phyloP scores from a whole-genome alignment of 495 filamentous ascomycete species.

The Letharia columbiana region DNA sequence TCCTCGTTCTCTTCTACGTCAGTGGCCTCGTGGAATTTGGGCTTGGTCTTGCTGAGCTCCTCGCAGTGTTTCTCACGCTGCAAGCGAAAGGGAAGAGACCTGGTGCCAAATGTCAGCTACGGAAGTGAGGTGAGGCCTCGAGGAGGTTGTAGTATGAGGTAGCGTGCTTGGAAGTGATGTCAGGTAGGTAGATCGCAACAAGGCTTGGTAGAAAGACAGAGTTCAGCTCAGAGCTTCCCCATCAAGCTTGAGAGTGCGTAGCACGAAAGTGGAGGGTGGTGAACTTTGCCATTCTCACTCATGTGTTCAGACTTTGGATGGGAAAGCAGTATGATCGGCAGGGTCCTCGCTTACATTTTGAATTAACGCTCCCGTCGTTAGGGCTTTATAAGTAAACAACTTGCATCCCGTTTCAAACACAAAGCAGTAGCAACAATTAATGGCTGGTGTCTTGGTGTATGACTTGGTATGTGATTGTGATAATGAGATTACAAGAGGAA shows the following conservation, averaged over 20 bases:
- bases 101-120: not conserved
- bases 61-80: not conserved
- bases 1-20: not conserved
- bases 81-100: not conserved
- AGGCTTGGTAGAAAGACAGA: not conserved
- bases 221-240: not conserved
- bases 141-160: not conserved
- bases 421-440: not conserved
- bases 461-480: not conserved
- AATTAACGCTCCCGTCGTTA: not conserved
- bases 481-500: not conserved
- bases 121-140: not conserved
- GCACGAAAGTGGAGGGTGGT: not conserved
- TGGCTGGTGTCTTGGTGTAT: not conserved
- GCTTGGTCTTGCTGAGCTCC: not conserved
- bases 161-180: not conserved
- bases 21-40: not conserved
- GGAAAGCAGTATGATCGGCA: not conserved
- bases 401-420: not conserved
- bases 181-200: not conserved
- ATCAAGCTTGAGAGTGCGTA: not conserved
- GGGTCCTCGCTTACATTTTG: conserved; percentile 4
- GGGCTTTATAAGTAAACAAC: not conserved
- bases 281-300: not conserved
- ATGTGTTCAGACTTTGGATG: not conserved